A percentile compares a stretch with the other conserved stretches of the same genome.
Evolutionary conservation across 129 eudicot genomes (phyloP).

Genomic region (Scalesia atractyloides): DNA sequence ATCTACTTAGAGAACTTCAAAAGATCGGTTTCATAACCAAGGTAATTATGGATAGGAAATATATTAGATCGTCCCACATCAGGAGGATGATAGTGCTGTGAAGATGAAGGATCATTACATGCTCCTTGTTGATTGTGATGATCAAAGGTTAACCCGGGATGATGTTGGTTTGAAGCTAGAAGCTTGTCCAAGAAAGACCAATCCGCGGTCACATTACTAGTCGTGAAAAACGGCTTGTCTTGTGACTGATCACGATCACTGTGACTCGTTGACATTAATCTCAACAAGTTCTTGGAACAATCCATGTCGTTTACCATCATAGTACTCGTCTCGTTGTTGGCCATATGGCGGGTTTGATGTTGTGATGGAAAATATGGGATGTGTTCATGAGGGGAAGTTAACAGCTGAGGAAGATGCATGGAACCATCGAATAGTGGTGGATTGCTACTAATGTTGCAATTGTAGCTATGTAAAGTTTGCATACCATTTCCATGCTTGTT

Average conservation of each 20-base stretch:
- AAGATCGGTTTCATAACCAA: slow-evolving; percentile 54
- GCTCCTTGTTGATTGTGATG: slow-evolving; percentile 38
- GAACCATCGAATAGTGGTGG: slow-evolving; percentile 46
- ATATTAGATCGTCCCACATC: slow-evolving; percentile 42
- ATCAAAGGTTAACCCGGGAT: slow-evolving; percentile 29
- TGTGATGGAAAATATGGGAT: slow-evolving; percentile 23
- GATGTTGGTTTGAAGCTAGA: slow-evolving; percentile 61
- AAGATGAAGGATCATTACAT: slow-evolving; percentile 36
- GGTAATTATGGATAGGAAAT: slow-evolving; percentile 51
- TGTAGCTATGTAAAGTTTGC: slow-evolving; percentile 25
- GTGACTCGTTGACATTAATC: slow-evolving; percentile 42
- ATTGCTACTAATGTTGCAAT: too few relatives aligned
- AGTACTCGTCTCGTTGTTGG: slow-evolving; percentile 22
- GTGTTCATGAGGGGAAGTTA: slow-evolving; percentile 34
- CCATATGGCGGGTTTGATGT: slow-evolving; percentile 8
- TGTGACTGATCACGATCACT: slow-evolving; percentile 19
- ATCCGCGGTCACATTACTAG: slow-evolving; percentile 42
- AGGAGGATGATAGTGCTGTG: slow-evolving; percentile 40
- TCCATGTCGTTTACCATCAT: slow-evolving; percentile 36
- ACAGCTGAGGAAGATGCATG: slow-evolving; percentile 80
- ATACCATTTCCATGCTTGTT: neutral
- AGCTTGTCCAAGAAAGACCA: slow-evolving; percentile 94
- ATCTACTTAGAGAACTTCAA: slow-evolving; percentile 58
- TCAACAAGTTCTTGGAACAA: slow-evolving; percentile 54
- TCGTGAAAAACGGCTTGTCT: slow-evolving; percentile 27